Evolutionary conservation across 1,139 yeast genomes (phyloP), one percentile per base, ranked within the genome.

Genomic region (Geotrichum fermentans): DNA sequence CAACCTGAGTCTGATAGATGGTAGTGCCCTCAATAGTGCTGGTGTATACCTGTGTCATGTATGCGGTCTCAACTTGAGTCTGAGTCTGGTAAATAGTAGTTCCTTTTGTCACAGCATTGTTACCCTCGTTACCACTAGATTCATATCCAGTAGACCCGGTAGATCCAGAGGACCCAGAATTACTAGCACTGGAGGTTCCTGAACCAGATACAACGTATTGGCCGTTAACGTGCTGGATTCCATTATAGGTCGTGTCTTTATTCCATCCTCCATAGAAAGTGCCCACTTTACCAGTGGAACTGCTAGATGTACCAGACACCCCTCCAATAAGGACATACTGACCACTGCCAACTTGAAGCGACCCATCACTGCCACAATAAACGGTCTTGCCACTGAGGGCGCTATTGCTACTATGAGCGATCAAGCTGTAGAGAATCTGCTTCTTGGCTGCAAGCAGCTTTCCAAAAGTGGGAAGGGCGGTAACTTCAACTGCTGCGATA

Each of bases 391-490:
- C 43, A 29, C 24, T 40, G 18, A 30, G 11, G 4, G 28, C 10
- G 17, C 26, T 10, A 14, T 40, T 18, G 4, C 11, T 29, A 22
- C 20, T 30, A 4, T 30, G 28, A 11, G 36, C 24, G 11, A 40
- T 18, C 13, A 40, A 13, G n/a, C 26, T 29, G 43, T 30, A 40
- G 22, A 21, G 20, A 29, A 5, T 6, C 17, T 30, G 28, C 37
- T 40, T 40, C 35, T 40, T 40, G 17, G 26, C 16, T 11, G 20
- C 28, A 3, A 29, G 13, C 3, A 39, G 40, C 8, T 20, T 7
- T n/a, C 34, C 34, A 24, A 38, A 38, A 5, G 22, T 24, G 21
- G 41, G 41, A 26, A 38, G 41, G 14, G 41, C 41, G 16, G 41
- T 33, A 11, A 33, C 41, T 13, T 38, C 41, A 26, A 38, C 33